phyloP scores from a whole-genome alignment of 164 flowering plant genomes.

The Umbellularia californica region DNA sequence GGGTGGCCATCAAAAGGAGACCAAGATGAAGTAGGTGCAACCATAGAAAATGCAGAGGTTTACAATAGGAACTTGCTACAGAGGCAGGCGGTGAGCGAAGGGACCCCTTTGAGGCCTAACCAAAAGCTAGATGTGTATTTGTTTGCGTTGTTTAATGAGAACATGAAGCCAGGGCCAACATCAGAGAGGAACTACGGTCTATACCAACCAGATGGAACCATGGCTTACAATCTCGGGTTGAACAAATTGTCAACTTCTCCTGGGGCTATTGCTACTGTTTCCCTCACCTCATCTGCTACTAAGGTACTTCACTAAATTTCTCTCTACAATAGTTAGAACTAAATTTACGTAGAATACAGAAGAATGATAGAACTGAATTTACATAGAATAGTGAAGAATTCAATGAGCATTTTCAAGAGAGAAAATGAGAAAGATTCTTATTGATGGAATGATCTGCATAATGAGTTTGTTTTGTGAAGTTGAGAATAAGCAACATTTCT shows the following conservation, averaged over 20 bases:
- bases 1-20: constrained; percentile 82
- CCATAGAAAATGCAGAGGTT: constrained; percentile 49
- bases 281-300: constrained; percentile 48
- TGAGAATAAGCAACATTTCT: not conserved
- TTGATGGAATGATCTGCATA: not conserved
- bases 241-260: constrained; percentile 24
- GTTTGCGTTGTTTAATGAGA: constrained; percentile 67
- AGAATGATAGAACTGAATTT: not conserved
- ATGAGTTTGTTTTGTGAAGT: not conserved
- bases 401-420: not conserved
- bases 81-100: constrained; percentile 32
- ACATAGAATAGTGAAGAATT: no score
- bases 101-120: constrained; percentile 54
- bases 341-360: not conserved
- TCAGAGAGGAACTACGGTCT: constrained; percentile 76
- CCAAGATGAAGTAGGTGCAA: constrained; percentile 50
- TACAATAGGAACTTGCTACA: constrained; percentile 57
- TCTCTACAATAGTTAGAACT: not conserved
- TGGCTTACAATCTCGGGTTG: constrained; percentile 29
- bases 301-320: constrained; percentile 33
- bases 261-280: constrained; percentile 19
- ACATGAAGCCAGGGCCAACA: constrained; percentile 63
- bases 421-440: not conserved
- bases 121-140: constrained; percentile 40
- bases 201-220: constrained; percentile 63